Base-by-base conservation (phyloP, 2,329 filamentous ascomycete genomes). In the Harringtonia lauricola region DNA sequence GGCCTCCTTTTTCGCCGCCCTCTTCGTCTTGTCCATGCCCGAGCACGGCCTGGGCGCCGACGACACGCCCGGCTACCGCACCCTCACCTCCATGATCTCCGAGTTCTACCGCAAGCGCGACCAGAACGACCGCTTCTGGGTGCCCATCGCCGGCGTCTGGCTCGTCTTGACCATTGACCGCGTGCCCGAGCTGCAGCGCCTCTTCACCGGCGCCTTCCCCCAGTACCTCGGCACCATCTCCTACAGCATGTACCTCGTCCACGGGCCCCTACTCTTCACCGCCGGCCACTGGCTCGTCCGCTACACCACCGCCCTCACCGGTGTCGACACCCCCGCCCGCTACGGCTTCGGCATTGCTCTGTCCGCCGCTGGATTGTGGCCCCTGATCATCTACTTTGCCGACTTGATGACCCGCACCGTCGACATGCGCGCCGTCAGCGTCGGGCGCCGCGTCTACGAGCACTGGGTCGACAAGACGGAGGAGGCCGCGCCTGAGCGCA, bases 201-300 rank as follows among this genome's bases (percentile, higher is more conserved):
- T 52, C 6, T 61, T 60, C 47, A 62, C 52, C 5, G 54, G 49
- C 4, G 36, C 44, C 7, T 45, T 57, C 7, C 22, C 49, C 8
- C 49, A 51, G 39, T 80, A 79, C 57, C 60, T 80, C 7, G 76
- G 76, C 46, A 70, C 70, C 54, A 71, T 80, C 50, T 78, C 72
- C 42, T 81, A 76, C 54, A 69, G 73, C 40, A 55, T 81, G 22
- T 81, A 81, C 55, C 65, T 81, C 14, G 71, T 79, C 62, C 76
- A 81, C 54, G 73, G 74, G 1, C 71, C 72, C 4, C 65, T 70
- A 3, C 65, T 72, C 53, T 72, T 76, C 51, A 66, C 67, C 2
- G 51, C 71, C 17, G 74, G 74, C 12, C 76, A 68, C 57, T 47
- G 40, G 42, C 34, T 33, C 6, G 42, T 39, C 2, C 22, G 35